Conservation (phyloP, 2,329 filamentous ascomycete species). For the Dothideomycetidae sp. region DNA sequence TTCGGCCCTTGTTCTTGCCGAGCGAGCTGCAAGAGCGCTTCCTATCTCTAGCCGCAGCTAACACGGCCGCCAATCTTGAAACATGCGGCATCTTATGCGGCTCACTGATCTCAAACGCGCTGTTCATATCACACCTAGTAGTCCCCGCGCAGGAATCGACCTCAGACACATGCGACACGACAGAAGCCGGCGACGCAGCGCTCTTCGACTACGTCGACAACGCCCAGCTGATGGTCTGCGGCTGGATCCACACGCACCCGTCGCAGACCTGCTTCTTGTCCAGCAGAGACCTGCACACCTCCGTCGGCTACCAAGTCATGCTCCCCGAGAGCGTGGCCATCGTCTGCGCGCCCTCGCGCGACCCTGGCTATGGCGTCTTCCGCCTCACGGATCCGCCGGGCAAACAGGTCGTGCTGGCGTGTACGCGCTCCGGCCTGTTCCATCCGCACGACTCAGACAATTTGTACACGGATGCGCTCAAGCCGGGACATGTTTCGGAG, state of each 20-base stretch:
- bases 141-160: constrained; percentile 86
- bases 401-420: constrained; percentile 68
- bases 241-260: constrained; percentile 97
- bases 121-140: constrained; percentile 78
- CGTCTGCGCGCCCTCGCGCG: constrained; percentile 76
- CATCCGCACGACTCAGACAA: constrained; percentile 60
- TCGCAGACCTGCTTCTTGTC: constrained; percentile 98
- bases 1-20: constrained; percentile 80
- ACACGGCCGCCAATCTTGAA: constrained; percentile 72
- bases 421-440: constrained; percentile 65
- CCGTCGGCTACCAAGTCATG: constrained; percentile 90
- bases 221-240: constrained; percentile 71
- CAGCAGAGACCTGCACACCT: constrained; percentile 82
- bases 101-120: constrained; percentile 76
- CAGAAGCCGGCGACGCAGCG: constrained; percentile 55
- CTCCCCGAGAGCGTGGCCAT: constrained; percentile 92
- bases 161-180: constrained; percentile 85
- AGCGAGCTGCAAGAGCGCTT: constrained; percentile 60
- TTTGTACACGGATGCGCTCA: constrained; percentile 59
- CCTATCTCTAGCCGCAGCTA: constrained; percentile 55
- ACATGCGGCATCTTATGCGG: constrained; percentile 93
- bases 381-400: constrained; percentile 87
- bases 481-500: constrained; percentile 45
- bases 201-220: constrained; percentile 81
- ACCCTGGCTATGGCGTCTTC: constrained; percentile 78